Evolutionary conservation across 345 rosid genomes (phyloP), one percentile per base, ranked within the genome.

Genomic region (Reutealis trisperma): DNA sequence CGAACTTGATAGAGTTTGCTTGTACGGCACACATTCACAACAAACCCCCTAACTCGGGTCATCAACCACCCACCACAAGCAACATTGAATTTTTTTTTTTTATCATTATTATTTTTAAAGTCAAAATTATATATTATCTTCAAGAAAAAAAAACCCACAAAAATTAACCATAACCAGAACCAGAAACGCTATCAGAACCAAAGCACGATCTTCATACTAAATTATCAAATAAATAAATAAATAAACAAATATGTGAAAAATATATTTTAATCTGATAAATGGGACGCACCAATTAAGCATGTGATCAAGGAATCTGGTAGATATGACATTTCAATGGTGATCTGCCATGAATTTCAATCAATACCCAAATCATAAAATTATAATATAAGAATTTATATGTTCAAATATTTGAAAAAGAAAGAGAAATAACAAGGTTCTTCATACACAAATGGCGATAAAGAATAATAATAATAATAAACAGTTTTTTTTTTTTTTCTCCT

Each of bases 11-110:
- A 59, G 66, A 63, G 78, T 63, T 73, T 78, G 81, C 88, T 87
- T 87, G 67, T 84, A 85, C 80, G 85, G 76, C 77, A 85, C 81
- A 83, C 79, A 87, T 81, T 81, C 85, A 75, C 79, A 80, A 19
- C 72, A 78, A 57, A 22, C 75, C 55, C 15, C 57, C 63, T 2
- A 42, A 15, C n/a, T 24, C 45, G 34, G n/a, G 19, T 80, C 49
- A 78, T 74, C 82, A 78, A 78, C 27, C 67, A 70, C 82, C 80
- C 47, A 74, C 45, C 60, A 27, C 67, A 83, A 87, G 86, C 81
- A 75, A 79, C 67, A 44, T 22, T 60, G 4, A 12, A n/a, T n/a
- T n/a, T n/a, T 15, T 18, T 54, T 16, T 25, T 19, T 25, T 19
- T 37, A 37, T 37, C 41, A 37, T 37, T 37, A 37, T 37, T 51